Conservation (phyloP, 495 filamentous ascomycete genomes). For the Usnea hakonensis region DNA sequence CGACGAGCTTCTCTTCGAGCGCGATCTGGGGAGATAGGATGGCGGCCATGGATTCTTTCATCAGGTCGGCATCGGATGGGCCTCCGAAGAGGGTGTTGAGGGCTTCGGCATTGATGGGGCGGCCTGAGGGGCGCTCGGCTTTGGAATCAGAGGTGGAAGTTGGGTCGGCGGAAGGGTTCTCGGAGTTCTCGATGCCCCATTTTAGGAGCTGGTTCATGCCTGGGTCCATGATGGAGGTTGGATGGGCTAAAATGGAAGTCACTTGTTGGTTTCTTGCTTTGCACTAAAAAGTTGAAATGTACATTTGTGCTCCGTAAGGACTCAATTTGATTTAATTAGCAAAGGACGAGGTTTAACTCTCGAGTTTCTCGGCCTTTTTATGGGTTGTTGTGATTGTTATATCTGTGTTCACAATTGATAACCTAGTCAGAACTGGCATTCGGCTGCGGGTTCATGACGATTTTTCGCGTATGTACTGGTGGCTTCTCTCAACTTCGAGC, state of each 20-base stretch:
- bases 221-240: slow-evolving; percentile 42
- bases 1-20: slow-evolving; percentile 71
- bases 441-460: not conserved
- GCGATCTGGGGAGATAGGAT: slow-evolving; percentile 55
- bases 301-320: not conserved
- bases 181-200: slow-evolving; percentile 85
- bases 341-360: not conserved
- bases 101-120: slow-evolving; percentile 52
- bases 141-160: slow-evolving; percentile 36
- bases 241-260: not conserved
- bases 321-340: not conserved
- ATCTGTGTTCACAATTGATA: not conserved
- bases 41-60: slow-evolving; percentile 72
- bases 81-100: slow-evolving; percentile 69
- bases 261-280: not conserved
- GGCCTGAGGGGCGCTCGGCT: slow-evolving; percentile 30
- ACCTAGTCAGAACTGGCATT: not conserved
- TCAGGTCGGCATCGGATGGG: slow-evolving; percentile 81
- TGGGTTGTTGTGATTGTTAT: not conserved
- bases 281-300: not conserved
- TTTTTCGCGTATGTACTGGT: slow-evolving; percentile 6
- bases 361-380: not conserved
- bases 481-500: slow-evolving; percentile 18
- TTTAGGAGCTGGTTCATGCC: slow-evolving; percentile 74
- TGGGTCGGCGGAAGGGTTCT: slow-evolving; percentile 31